Base-by-base conservation (phyloP, 805 yeast species). In the Kazachstania viticola region DNA sequence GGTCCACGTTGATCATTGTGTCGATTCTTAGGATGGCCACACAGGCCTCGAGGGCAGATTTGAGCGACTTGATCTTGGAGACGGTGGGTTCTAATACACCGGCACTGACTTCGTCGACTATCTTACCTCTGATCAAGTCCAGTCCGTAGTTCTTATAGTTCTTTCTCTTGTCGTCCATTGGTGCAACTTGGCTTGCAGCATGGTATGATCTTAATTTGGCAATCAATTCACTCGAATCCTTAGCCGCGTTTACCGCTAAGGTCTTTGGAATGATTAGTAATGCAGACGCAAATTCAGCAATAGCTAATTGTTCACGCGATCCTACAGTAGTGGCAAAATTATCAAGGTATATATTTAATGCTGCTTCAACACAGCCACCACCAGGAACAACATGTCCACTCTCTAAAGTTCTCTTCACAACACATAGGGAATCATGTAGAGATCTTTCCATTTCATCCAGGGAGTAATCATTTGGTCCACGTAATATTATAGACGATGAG, bases 391-490 rank as follows among this genome's bases (percentile, higher is more conserved):
- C 87, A 44, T 71, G 62, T 14, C 96, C 97, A 49, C 88, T 75
- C 60, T 91, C 98, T 44, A 93, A 69, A 9, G 97, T 85, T 55
- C 98, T 76, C 65, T 91, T 91, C 23, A 91, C 95, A 23, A 91
- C 98, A 28, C 84, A 76, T 42, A 91, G 67, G 3, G 97, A 82
- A 56, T 91, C 99, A 51, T 84, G 96, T 39, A 93, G 60, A 0
- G 97, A 85, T 60, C 99, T 75, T 63, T 91, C 95, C 97, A 93
- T 88, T 65, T 91, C 99, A 61, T 91, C 99, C 44, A 91, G 69
- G 25, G 93, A 78, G 58, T 80, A 91, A 56, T 91, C 91, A 56
- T 91, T 91, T 37, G 97, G 78, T 34, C 99, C 99, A 60, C 99
- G 79, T 48, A 91, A 67, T 40, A 91, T 75, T 44, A 91, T 82